phyloP scores from a whole-genome alignment of 495 filamentous ascomycete genomes.

The Trichoderma virens region DNA sequence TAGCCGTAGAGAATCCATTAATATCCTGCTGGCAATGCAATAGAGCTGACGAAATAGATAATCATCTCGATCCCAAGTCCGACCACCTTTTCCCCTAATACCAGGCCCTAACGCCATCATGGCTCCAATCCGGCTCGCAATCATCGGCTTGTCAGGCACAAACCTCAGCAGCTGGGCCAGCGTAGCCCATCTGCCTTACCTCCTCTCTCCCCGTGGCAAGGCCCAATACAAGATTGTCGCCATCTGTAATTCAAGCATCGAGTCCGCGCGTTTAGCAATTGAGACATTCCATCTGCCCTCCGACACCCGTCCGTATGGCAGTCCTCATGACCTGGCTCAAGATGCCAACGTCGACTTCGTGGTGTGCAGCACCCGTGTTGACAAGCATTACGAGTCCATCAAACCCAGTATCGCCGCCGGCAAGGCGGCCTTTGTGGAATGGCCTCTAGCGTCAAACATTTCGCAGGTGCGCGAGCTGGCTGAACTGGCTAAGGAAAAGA shows the following conservation, averaged over 20 bases:
- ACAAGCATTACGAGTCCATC: slow-evolving; percentile 37
- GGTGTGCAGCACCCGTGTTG: slow-evolving; percentile 45
- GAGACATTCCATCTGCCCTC: slow-evolving; percentile 33
- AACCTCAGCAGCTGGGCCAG: too few relatives aligned
- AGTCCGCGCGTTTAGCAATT: slow-evolving; percentile 43
- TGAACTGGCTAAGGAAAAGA: slow-evolving; percentile 23
- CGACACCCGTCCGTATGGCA: slow-evolving; percentile 41
- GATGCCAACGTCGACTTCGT: slow-evolving; percentile 49
- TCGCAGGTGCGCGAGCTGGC: slow-evolving; percentile 35
- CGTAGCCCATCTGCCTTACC: slow-evolving; percentile 48
- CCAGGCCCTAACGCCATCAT: too few relatives aligned
- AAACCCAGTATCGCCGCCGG: slow-evolving; percentile 42
- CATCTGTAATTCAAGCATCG: slow-evolving; percentile 47
- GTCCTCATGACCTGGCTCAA: slow-evolving; percentile 36
- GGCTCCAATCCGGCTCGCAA: too few relatives aligned
- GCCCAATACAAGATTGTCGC: slow-evolving; percentile 49
- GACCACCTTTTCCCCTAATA: too few relatives aligned
- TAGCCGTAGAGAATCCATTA: too few relatives aligned
- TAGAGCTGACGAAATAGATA: too few relatives aligned
- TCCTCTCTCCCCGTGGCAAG: slow-evolving; percentile 30
- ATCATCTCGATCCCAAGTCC: too few relatives aligned
- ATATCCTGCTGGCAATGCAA: too few relatives aligned
- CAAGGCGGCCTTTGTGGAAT: slow-evolving; percentile 53
- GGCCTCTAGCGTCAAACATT: slow-evolving; percentile 39
- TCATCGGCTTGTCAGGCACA: too few relatives aligned